Conservation (phyloP, 2,329 filamentous ascomycete species). For the Penicillium sp. region DNA sequence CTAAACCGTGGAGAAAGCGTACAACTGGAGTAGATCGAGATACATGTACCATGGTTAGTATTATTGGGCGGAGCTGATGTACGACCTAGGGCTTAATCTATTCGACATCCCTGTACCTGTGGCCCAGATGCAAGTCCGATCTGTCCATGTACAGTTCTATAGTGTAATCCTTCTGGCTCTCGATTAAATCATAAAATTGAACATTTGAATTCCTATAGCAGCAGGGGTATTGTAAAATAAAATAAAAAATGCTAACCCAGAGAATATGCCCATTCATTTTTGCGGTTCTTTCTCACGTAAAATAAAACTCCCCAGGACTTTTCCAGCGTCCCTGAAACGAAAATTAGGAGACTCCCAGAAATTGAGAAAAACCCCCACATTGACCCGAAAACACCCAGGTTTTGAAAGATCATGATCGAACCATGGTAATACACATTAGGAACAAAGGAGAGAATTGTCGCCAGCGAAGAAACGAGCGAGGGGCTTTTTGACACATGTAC, state of each 20-base stretch:
- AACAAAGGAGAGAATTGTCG: constrained; percentile 20
- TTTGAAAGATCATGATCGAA: constrained; percentile 18
- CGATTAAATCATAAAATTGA: neutral
- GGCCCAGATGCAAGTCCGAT: neutral
- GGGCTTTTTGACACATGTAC: constrained; percentile 24
- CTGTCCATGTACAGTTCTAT: neutral
- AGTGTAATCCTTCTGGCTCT: too few species aligned
- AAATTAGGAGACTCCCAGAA: neutral
- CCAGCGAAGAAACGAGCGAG: constrained; percentile 9
- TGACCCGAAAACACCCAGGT: constrained; percentile 10
- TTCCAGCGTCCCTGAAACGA: neutral
- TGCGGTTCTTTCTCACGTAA: neutral
- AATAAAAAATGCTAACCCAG: neutral
- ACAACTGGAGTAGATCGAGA: neutral
- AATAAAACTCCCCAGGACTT: neutral
- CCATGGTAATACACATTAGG: constrained; percentile 29
- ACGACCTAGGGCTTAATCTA: neutral
- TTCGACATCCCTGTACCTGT: neutral
- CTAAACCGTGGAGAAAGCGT: neutral
- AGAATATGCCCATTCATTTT: neutral
- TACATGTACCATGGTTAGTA: neutral
- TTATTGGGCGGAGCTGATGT: constrained; percentile 4
- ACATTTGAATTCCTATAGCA: neutral
- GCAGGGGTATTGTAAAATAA: constrained; percentile 3
- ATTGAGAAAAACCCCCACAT: neutral